A percentile compares a stretch with the other conserved stretches of the same genome.
phyloP scores from a whole-genome alignment of 2,329 filamentous ascomycete genomes.

The Diaporthe australafricana region DNA sequence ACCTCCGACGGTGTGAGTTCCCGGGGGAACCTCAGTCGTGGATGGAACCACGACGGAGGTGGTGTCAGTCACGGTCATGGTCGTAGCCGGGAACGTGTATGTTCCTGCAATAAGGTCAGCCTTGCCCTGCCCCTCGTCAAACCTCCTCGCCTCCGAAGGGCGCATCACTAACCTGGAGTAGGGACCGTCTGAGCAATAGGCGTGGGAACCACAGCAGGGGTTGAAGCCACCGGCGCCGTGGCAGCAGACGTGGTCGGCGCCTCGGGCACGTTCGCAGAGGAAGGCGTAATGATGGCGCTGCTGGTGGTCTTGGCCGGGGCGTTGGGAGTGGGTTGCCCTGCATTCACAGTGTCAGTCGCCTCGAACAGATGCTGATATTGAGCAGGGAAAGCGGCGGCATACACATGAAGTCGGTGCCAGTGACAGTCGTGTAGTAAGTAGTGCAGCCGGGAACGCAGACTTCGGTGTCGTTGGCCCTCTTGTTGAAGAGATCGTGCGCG shows the following conservation, averaged over 20 bases:
- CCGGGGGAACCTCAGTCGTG: conserved; percentile 70
- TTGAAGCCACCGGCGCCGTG: conserved; percentile 50
- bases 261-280: conserved; percentile 44
- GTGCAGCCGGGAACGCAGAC: conserved; percentile 74
- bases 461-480: conserved; percentile 57
- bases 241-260: conserved; percentile 49
- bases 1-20: conserved; percentile 77
- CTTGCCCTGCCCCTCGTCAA: background rate
- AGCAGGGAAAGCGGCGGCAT: conserved; percentile 47
- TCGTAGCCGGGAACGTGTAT: conserved; percentile 82
- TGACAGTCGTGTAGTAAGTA: conserved; percentile 79
- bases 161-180: conserved; percentile 60
- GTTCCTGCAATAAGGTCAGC: conserved; percentile 52
- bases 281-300: conserved; percentile 44
- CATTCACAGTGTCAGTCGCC: conserved; percentile 19
- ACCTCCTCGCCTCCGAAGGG: background rate
- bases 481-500: conserved; percentile 69
- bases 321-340: conserved; percentile 37
- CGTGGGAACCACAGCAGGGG: conserved; percentile 56
- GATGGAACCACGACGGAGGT: conserved; percentile 75
- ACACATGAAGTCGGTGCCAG: conserved; percentile 72
- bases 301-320: conserved; percentile 40
- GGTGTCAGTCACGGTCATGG: conserved; percentile 73
- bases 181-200: conserved; percentile 66
- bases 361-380: background rate